Evolutionary conservation across 192 early-diverging fungal species (phyloP).

Genomic region (Chytriomyces confervae): DNA sequence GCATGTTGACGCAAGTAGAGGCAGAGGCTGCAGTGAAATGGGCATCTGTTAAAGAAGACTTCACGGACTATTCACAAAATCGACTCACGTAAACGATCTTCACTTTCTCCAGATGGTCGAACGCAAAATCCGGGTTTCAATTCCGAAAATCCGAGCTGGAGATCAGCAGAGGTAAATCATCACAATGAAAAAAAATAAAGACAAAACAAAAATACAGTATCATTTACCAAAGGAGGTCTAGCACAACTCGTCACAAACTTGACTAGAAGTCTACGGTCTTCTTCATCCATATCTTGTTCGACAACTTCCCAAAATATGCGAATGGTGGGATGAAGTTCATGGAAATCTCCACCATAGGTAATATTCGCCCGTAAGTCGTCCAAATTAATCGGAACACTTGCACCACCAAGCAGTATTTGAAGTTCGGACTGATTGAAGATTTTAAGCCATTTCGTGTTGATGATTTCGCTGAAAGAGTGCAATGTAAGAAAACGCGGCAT

Average conservation of each 20-base stretch:
- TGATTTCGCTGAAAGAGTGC: conserved; percentile 58
- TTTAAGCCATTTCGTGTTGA: conserved; percentile 84
- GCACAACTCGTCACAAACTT: conserved; percentile 93
- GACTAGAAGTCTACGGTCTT: conserved; percentile 70
- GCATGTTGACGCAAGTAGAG: conserved; percentile 79
- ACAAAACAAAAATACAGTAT: neutral
- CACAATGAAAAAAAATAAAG: neutral
- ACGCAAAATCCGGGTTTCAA: conserved; percentile 77
- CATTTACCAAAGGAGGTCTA: conserved; percentile 73
- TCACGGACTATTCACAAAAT: neutral
- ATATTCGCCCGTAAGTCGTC: conserved; percentile 77
- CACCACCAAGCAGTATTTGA: conserved; percentile 87
- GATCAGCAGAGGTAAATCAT: neutral
- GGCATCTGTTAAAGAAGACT: conserved; percentile 50
- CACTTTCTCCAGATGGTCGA: conserved; percentile 68
- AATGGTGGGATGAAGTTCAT: conserved; percentile 74
- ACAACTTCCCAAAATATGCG: conserved; percentile 76
- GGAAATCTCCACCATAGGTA: conserved; percentile 77
- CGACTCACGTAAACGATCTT: conserved; percentile 73
- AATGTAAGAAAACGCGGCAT: neutral
- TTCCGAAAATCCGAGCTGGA: conserved; percentile 76
- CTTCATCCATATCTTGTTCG: conserved; percentile 54
- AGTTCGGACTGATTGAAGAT: conserved; percentile 95
- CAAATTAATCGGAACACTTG: conserved; percentile 75
- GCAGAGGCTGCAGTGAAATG: conserved; percentile 58